Evolutionary conservation across 208 protist genomes (phyloP), one percentile per base, ranked within the genome.

Genomic region (Leishmania tarentolae): DNA sequence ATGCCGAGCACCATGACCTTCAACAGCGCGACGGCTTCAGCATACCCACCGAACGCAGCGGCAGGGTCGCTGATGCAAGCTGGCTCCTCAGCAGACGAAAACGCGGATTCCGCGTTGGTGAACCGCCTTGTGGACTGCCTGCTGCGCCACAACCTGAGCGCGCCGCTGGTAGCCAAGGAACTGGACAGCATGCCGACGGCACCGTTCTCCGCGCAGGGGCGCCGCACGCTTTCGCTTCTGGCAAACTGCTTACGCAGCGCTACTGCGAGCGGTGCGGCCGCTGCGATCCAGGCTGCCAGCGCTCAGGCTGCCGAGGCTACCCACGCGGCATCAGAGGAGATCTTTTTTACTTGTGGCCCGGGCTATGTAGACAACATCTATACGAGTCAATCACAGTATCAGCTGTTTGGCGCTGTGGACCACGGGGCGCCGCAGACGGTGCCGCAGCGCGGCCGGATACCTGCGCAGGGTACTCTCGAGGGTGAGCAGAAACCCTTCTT

Each of bases 281-380:
- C 87, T 42, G 82, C 83, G 19, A 81, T 85, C 5, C 37, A 74
- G 40, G 73, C 50, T 1, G 66, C 59, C 47, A 79, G 28, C 40
- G 69, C 70, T 3, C 59, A 81, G 53, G 72, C 52, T 11, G 78
- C 83, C 2, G 78, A 63, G 2, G 73, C 72, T 2, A 66, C 79
- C 5, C 79, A 65, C 21, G 77, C 59, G 5, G 53, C 61, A 8
- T 56, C 57, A 75, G 89, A 91, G 68, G 81, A 86, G 59, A 75
- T 97, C 57, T 86, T 91, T 76, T 95, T 94, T 76, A 91, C 90
- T 3, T 93, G 88, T 75, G 80, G 85, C 19, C 87, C 86, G 42
- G 91, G 88, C 35, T 92, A 87, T 75, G 75, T 97, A 3, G 78
- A 82, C 59, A 94, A 97, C 83, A 84, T 97, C 61, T 90, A 94